phyloP scores from a whole-genome alignment of 1,284 basidiomycete genomes.

The Trichosporon inkin region DNA sequence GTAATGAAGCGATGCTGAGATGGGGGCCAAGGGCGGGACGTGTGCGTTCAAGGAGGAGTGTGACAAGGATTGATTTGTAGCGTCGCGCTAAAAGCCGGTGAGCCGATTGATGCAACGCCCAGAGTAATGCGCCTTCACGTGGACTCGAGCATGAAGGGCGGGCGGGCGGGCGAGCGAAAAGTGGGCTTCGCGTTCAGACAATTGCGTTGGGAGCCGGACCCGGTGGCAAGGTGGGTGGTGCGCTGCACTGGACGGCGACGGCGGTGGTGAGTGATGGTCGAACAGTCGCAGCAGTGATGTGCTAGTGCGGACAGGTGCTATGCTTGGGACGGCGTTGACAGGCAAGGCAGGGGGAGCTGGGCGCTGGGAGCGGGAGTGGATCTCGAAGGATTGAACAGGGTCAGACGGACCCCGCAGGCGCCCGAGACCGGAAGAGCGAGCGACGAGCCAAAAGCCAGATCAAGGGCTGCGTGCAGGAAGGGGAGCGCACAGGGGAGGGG shows the following conservation, averaged over 20 bases:
- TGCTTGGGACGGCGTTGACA: too few species aligned
- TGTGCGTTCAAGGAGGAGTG: constrained; percentile 7
- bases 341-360: too few species aligned
- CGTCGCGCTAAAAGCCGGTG: constrained; percentile 3
- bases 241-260: neutral
- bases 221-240: neutral
- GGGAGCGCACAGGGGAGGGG: neutral
- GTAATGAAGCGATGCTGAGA: constrained; percentile 4
- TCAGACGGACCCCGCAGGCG: constrained; percentile 7
- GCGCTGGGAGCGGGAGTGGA: constrained; percentile 4
- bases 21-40: neutral
- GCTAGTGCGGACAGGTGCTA: too few species aligned
- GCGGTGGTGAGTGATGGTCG: constrained; percentile 1
- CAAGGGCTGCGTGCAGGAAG: neutral
- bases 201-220: neutral
- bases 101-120: constrained; percentile 4
- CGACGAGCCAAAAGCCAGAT: neutral
- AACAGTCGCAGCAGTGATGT: neutral
- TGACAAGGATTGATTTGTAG: constrained; percentile 1
- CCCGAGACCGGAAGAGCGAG: constrained; percentile 5
- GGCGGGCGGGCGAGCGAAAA: constrained; percentile 2
- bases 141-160: constrained; percentile 8
- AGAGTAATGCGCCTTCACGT: neutral
- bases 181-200: neutral
- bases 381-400: constrained; percentile 4